phyloP scores from a whole-genome alignment of 2,329 filamentous ascomycete genomes.

The Chlorencoelia australis region DNA sequence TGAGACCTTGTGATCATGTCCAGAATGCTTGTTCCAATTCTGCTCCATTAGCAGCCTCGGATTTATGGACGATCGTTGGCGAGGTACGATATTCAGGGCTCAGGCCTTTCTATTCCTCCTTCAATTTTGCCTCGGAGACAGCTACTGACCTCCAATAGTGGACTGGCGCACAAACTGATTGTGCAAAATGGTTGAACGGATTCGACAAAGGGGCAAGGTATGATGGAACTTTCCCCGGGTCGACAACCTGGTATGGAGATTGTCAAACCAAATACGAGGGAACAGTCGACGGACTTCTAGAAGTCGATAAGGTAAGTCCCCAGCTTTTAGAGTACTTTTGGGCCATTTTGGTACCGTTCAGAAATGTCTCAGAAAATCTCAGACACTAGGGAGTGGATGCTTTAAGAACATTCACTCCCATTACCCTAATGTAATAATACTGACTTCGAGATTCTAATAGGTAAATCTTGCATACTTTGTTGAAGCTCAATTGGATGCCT shows the following conservation, averaged over 20 bases:
- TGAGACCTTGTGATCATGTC: slow-evolving; percentile 32
- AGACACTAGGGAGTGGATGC: too few relatives aligned
- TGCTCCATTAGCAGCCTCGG: slow-evolving; percentile 25
- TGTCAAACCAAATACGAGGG: slow-evolving; percentile 39
- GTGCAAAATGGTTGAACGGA: slow-evolving; percentile 41
- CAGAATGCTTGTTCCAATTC: slow-evolving; percentile 31
- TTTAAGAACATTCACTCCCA: too few relatives aligned
- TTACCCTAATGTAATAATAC: too few relatives aligned
- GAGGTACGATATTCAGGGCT: too few relatives aligned
- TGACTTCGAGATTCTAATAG: too few relatives aligned
- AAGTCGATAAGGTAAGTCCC: slow-evolving; percentile 28
- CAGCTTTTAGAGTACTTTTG: too few relatives aligned
- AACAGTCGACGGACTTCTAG: slow-evolving; percentile 27
- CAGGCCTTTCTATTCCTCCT: too few relatives aligned
- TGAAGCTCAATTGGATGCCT: slow-evolving; percentile 35
- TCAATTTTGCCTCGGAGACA: too few relatives aligned
- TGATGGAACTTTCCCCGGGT: slow-evolving; percentile 30
- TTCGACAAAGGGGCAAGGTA: slow-evolving; percentile 49
- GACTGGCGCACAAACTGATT: slow-evolving; percentile 34
- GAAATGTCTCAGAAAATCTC: too few relatives aligned
- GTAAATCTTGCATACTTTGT: slow-evolving; percentile 31
- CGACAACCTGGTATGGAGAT: slow-evolving; percentile 25
- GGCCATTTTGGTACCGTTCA: too few relatives aligned
- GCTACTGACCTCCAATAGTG: too few relatives aligned
- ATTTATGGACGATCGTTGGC: slow-evolving; percentile 31